Evolutionary conservation across 441 rosid species (phyloP), one percentile per base, ranked within the genome.

Genomic region (Populus hybrid): DNA sequence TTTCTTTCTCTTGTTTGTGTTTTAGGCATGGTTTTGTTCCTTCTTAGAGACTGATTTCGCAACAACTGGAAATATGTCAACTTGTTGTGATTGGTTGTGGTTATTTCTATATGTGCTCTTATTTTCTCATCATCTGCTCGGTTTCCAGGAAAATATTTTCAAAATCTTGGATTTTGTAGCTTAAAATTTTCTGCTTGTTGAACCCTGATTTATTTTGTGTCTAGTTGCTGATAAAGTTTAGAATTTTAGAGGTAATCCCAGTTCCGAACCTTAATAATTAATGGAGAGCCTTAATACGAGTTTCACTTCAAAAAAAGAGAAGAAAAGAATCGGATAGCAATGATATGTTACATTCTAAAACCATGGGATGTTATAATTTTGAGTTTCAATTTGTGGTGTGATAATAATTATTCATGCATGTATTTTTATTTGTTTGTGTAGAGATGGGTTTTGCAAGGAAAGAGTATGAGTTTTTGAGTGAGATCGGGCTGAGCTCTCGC

Each of bases 381-480:
- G 21, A 53, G 61, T 6, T 53, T 53, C 67, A 72, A 3, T 32
- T 57, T 71, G 38, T 36, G 19, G 53, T 38, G 23, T 23, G 4
- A 32, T 38, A 70, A 34, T 23, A 30, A 34, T 61, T 73, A 19
- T 21, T 30, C 32, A 30, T 30, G 32, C 4, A 30, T 30, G 32
- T 30, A 2, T 73, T 73, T 28, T 28, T 10, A 16, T 75, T 16
- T 46, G 9, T 71, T 57, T 61, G 18, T 70, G 80, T 70, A 68
- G 90, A 82, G 80, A 93, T 95, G 99, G 89, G 88, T 59, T 95
- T 91, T 23, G 80, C 81, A 12, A 86, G 73, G 84, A 85, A 89
- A 77, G 93, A 84, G 79, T 83, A 86, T 53, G 95, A 86, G 79
- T 90, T 92, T 87, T 83, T 95, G 84, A 86, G 86, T 36, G 98